phyloP scores from a whole-genome alignment of 116 monocot genomes.

The Thalassia testudinum region DNA sequence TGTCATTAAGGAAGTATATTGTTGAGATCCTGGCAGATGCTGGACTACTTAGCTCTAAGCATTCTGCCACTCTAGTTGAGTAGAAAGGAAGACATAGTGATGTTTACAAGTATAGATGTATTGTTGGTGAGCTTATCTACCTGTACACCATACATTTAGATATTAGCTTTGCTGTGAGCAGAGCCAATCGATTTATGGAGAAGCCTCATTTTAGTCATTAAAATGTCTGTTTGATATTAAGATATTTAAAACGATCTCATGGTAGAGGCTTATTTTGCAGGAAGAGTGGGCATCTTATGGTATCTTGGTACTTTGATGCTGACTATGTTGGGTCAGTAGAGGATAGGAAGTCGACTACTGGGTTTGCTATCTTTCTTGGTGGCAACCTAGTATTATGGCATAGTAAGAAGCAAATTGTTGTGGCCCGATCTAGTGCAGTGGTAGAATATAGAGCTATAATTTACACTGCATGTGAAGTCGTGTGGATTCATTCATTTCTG shows the following conservation, averaged over 20 bases:
- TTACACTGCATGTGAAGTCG: background rate
- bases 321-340: background rate
- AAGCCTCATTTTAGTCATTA: background rate
- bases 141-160: background rate
- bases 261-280: background rate
- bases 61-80: too few species aligned
- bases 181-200: background rate
- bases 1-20: too few species aligned
- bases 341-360: background rate
- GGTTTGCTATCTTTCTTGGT: background rate
- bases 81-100: background rate
- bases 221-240: background rate
- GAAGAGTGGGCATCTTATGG: too few species aligned
- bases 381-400: background rate
- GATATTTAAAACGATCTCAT: background rate
- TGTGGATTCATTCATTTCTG: background rate
- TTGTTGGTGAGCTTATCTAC: constrained; percentile 1
- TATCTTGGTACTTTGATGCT: background rate
- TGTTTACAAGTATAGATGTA: background rate
- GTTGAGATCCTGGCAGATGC: too few species aligned
- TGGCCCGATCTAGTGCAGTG: background rate
- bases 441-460: background rate
- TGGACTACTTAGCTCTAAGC: too few species aligned
- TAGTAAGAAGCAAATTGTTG: background rate
- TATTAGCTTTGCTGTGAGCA: background rate